phyloP scores from a whole-genome alignment of 1,284 basidiomycete genomes.

The Uromyces viciae-fabae region DNA sequence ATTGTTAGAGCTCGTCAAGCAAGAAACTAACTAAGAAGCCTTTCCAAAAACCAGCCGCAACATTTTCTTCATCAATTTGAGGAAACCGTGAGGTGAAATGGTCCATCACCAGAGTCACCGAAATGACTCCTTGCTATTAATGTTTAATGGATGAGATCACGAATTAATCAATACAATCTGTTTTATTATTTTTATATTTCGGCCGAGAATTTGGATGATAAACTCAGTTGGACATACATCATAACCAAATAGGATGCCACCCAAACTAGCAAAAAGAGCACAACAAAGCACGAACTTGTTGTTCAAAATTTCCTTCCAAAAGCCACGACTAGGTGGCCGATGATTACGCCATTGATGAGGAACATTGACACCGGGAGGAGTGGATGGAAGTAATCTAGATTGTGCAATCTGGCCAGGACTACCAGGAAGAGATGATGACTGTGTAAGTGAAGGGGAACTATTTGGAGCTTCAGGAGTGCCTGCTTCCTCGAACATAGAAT shows the following conservation, averaged over 20 bases:
- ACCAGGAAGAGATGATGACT: neutral
- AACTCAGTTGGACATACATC: conserved; percentile 18
- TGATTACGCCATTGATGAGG: neutral
- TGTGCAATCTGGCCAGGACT: neutral
- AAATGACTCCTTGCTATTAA: conserved; percentile 53
- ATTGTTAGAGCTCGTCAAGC: no score
- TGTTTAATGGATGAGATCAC: conserved; percentile 47
- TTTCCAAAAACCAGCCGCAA: conserved; percentile 40
- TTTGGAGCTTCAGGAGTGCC: neutral
- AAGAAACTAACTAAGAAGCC: conserved; percentile 45
- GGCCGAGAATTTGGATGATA: no score
- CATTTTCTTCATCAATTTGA: conserved; percentile 47
- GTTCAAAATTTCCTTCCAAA: conserved; percentile 6
- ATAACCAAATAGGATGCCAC: conserved; percentile 44
- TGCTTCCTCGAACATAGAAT: no score
- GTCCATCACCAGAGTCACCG: conserved; percentile 51
- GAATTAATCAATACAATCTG: neutral
- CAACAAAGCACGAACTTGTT: conserved; percentile 31
- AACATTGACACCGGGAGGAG: neutral
- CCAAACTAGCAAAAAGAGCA: conserved; percentile 39
- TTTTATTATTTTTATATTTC: no score
- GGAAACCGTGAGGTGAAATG: conserved; percentile 52
- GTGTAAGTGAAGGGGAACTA: neutral
- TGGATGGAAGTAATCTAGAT: neutral
- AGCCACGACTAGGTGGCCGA: neutral